Conservation (phyloP, 352 stramenopile species). For the Globisporangium polare region DNA sequence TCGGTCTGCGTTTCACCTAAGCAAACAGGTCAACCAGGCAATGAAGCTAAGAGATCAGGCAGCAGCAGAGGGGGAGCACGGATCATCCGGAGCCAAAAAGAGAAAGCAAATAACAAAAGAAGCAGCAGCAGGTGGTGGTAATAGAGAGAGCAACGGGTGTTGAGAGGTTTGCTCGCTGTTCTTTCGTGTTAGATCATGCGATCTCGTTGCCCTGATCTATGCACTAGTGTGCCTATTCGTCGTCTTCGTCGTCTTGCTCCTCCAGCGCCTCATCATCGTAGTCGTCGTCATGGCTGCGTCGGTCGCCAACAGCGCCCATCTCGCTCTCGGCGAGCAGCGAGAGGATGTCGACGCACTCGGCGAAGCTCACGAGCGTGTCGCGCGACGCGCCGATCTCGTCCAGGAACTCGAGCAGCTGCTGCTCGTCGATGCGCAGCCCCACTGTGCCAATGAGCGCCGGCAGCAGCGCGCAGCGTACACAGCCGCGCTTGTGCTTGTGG, state of each 20-base stretch:
- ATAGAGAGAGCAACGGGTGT: slow-evolving; percentile 4
- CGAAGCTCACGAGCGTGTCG: slow-evolving; percentile 74
- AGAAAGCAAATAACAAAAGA: background rate
- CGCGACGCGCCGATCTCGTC: slow-evolving; percentile 64
- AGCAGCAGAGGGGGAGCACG: background rate
- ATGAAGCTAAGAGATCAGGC: too few relatives aligned
- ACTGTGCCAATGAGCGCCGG: slow-evolving; percentile 38
- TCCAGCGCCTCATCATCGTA: slow-evolving; percentile 22
- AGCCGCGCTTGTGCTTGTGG: slow-evolving; percentile 29
- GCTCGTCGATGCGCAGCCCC: slow-evolving; percentile 34
- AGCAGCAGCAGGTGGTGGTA: background rate
- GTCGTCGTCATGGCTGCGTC: slow-evolving; percentile 19
- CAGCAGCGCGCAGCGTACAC: slow-evolving; percentile 49
- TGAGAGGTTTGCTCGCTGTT: background rate
- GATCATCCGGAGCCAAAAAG: background rate
- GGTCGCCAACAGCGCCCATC: slow-evolving; percentile 6
- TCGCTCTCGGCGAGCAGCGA: slow-evolving; percentile 66
- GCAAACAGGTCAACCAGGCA: background rate
- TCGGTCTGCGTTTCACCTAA: slow-evolving; percentile 79
- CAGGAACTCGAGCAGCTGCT: slow-evolving; percentile 49
- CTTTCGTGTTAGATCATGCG: background rate
- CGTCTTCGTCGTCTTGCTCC: slow-evolving; percentile 15
- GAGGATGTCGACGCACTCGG: slow-evolving; percentile 85
- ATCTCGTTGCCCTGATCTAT: background rate
- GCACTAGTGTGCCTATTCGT: background rate